Conservation (phyloP, 495 filamentous ascomycete genomes). For the Oidiodendron maius region DNA sequence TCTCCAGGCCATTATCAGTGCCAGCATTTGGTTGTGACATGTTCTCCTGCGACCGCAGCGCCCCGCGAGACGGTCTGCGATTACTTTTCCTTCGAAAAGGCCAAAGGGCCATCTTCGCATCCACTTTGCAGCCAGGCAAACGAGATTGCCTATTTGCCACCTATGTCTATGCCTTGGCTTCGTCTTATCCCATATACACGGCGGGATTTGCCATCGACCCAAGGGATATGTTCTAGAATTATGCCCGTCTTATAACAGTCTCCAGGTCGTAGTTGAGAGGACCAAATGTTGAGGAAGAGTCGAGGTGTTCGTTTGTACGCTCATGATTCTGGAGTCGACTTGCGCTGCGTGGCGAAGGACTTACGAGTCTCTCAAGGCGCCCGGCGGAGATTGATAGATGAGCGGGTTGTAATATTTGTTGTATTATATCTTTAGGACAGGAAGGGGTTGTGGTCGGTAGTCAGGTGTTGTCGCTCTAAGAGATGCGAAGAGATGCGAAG, state of each 20-base stretch:
- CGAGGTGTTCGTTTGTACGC: slow-evolving; percentile 14
- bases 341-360: too few species aligned
- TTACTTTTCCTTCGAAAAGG: slow-evolving; percentile 66
- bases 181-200: slow-evolving; percentile 6
- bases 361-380: too few species aligned
- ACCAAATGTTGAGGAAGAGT: not conserved
- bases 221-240: slow-evolving; percentile 1
- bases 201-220: slow-evolving; percentile 12
- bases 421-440: too few species aligned
- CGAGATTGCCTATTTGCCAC: slow-evolving; percentile 5
- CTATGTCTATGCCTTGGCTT: not conserved
- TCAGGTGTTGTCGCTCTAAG: too few species aligned
- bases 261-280: slow-evolving; percentile 9
- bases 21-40: slow-evolving; percentile 22
- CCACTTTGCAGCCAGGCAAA: slow-evolving; percentile 9
- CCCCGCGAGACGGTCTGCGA: slow-evolving; percentile 34
- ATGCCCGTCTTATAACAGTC: slow-evolving; percentile 4
- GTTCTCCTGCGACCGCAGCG: slow-evolving; percentile 25
- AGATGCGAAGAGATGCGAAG: too few species aligned
- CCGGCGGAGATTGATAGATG: too few species aligned
- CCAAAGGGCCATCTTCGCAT: slow-evolving; percentile 65
- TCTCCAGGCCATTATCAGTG: slow-evolving; percentile 19
- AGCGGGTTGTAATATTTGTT: too few species aligned
- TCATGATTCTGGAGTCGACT: slow-evolving; percentile 17
- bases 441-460: too few species aligned